Evolutionary conservation across 306 rosid genomes (phyloP).

Genomic region (Prunus mira): DNA sequence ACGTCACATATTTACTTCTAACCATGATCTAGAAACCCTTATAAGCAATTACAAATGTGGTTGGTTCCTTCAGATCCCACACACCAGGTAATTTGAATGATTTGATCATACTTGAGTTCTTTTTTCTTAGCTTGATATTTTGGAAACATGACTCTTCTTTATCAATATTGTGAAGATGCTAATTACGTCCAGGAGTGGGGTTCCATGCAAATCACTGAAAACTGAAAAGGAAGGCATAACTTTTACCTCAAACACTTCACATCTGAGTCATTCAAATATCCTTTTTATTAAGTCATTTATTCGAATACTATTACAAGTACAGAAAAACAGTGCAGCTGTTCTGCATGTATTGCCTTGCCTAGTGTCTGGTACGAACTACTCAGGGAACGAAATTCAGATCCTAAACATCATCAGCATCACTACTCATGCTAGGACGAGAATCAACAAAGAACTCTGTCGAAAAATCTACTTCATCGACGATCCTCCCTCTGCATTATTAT

Average conservation of each 20-base stretch:
- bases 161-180: no score
- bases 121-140: no score
- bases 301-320: neutral
- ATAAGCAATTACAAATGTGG: no score
- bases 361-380: constrained; percentile 12
- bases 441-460: constrained; percentile 61
- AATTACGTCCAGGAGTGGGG: neutral
- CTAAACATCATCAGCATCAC: constrained; percentile 74
- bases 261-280: neutral
- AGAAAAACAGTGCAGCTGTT: constrained; percentile 12
- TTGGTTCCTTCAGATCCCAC: no score
- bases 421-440: constrained; percentile 51
- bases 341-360: constrained; percentile 9
- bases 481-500: constrained; percentile 59
- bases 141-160: no score
- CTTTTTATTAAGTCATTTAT: neutral
- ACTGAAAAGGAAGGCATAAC: neutral
- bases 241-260: neutral
- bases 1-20: no score
- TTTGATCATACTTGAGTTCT: no score
- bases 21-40: no score
- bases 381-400: neutral
- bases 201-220: neutral
- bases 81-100: no score
- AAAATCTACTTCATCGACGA: constrained; percentile 62